Base-by-base conservation (phyloP, 2,329 filamentous ascomycete species). In the Aphanoascus verrucosus region DNA sequence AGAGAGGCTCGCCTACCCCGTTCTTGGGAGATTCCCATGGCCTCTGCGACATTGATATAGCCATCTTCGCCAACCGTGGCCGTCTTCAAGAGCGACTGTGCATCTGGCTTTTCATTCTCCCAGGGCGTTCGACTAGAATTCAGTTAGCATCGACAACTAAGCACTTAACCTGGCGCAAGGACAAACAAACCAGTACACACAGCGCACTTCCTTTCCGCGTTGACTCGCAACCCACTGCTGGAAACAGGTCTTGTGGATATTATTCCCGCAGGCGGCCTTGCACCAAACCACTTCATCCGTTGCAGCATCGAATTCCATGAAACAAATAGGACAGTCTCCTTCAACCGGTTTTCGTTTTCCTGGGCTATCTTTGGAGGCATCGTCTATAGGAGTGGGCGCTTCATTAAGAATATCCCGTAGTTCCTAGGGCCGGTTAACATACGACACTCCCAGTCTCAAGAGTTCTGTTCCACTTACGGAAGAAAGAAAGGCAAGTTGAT, bases 291-390 rank as follows among this genome's bases (percentile, higher is more conserved):
- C 72, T 3, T 75, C 69, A 53, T 76, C 68, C 9, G 70, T 70
- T 2, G 63, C 63, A 1, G 72, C 63, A 23, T 75, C 69, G 50
- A 81, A 74, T 49, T 79, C 75, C 67, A 75, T 77, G 62, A 78
- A 80, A 64, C 81, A 84, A 57, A 84, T 79, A 0, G 80, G 78
- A 60, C 81, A 84, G 56, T 83, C 79, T 19, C 79, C 81, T 49
- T 82, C 77, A 34, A 82, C 65, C 1, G 77, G 69, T 60, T 82
- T 83, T 54, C 79, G 76, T 15, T 77, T 77, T 15, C 75, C 73
- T 28, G 73, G 64, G 7, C 66, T 64, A 5, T 71, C 66, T 38
- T 61, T 60, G 9, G 63, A 59, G 8, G 64, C 58, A 8, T 66
- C 62, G 19, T 71, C 69, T 17, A 71, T 65, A 2, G 73, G 73